Evolutionary conservation across 2,329 filamentous ascomycete species (phyloP), one percentile per base, ranked within the genome.

Genomic region (Arthrobotrys iridis): DNA sequence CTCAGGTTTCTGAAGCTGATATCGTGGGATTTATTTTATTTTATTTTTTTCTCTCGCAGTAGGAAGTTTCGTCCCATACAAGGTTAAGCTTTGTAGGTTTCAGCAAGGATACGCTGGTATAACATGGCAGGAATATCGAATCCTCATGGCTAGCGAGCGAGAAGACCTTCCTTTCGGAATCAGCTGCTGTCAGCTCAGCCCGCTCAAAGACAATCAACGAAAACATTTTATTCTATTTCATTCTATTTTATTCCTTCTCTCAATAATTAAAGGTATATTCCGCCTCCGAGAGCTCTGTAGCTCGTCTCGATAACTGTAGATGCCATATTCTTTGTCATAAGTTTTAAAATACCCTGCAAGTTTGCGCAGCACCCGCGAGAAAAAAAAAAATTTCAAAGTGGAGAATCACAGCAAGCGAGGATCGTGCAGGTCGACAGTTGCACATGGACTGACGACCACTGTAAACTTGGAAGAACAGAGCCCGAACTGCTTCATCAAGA

Each of bases 91-190:
- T 46, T 59, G 52, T 41, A 50, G 41, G 64, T 40, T 67, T 46
- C 4, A 4, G 43, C 64, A 68, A 37, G 64, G 64, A 50, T 59
- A 52, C 3, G 20, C 64, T 46, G 20, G 52, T 40, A 30, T 37
- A 22, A 13, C 18, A 24, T 18, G 35, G 24, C 26, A 37, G 26
- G 50, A 30, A 24, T n/a, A 24, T 24, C 7, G 26, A 68, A 22
- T n/a, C n/a, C 13, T 28, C 15, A 57, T 15, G 24, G 35, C 20
- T 46, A 37, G 46, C 40, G 26, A 46, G 26, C 26, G 35, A 67
- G 45, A 46, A 57, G 22, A 62, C 66, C 66, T 71, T 65, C 68
- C 68, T 59, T 7, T 66, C 43, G 35, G 35, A 63, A 59, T 45
- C 41, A 45, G 6, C 33, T 26, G 40, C 26, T 18, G 52, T 65